Conservation (phyloP, 2,329 filamentous ascomycete species). For the Fusarium xyrophilum region DNA sequence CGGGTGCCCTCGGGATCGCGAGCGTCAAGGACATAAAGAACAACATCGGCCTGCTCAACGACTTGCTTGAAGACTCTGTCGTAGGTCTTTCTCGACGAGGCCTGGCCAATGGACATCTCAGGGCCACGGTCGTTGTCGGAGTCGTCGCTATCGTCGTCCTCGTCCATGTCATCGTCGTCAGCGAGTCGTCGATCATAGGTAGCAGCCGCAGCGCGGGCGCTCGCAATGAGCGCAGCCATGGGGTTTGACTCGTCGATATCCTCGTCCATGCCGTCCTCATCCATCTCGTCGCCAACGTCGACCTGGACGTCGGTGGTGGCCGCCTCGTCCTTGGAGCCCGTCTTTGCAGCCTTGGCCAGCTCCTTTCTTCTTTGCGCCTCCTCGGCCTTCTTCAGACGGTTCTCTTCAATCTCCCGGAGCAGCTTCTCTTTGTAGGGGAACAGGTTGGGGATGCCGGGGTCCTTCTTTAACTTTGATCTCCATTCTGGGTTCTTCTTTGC, state of each 20-base stretch:
- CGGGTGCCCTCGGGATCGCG: slow-evolving; percentile 90
- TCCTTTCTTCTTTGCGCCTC: slow-evolving; percentile 75
- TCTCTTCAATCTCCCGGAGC: slow-evolving; percentile 92
- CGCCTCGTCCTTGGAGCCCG: slow-evolving; percentile 56
- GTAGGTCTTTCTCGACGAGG: slow-evolving; percentile 81
- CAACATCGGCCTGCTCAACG: slow-evolving; percentile 84
- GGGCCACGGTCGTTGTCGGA: slow-evolving; percentile 63
- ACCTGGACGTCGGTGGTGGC: slow-evolving; percentile 55
- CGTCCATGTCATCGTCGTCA: slow-evolving; percentile 65
- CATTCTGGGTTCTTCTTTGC: slow-evolving; percentile 98
- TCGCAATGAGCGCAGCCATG: slow-evolving; percentile 89
- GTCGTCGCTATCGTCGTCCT: slow-evolving; percentile 51
- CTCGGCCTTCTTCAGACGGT: slow-evolving; percentile 79
- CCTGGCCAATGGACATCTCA: slow-evolving; percentile 59
- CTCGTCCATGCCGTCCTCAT: slow-evolving; percentile 60
- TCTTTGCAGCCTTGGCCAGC: slow-evolving; percentile 71
- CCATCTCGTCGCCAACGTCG: slow-evolving; percentile 58
- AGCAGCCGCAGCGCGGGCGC: slow-evolving; percentile 77
- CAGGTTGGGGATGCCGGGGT: slow-evolving; percentile 94
- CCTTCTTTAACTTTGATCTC: slow-evolving; percentile 94
- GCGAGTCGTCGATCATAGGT: slow-evolving; percentile 73
- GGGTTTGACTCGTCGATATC: slow-evolving; percentile 78
- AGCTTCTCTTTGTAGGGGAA: slow-evolving; percentile 98
- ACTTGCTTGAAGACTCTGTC: slow-evolving; percentile 97
- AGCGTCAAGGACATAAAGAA: slow-evolving; percentile 92